Conservation (phyloP, 1,284 basidiomycete genomes). For the Waitea zeae region DNA sequence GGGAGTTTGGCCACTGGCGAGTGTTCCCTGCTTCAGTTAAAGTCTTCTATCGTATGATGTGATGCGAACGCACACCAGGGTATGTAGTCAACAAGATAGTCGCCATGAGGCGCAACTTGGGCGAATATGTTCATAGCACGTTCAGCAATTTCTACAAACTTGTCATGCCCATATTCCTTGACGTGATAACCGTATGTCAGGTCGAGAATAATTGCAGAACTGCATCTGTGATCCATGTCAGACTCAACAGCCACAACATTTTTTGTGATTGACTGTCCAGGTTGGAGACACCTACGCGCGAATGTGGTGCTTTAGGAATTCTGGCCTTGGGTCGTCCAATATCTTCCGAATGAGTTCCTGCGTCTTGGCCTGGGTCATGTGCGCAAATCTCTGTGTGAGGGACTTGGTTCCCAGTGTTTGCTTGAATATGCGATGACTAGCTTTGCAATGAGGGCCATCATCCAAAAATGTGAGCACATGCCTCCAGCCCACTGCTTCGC, state of each 20-base stretch:
- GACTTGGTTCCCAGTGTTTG: constrained; percentile 12
- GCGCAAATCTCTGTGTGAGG: constrained; percentile 11
- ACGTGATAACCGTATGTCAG: constrained; percentile 18
- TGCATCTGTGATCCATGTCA: not conserved
- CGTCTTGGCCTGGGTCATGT: constrained; percentile 11
- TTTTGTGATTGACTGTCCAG: not conserved
- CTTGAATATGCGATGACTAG: constrained; percentile 11
- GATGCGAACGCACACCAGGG: constrained; percentile 6
- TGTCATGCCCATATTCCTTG: constrained; percentile 13
- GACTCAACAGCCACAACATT: constrained; percentile 3
- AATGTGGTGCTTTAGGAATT: not conserved
- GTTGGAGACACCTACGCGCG: not conserved
- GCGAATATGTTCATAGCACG: constrained; percentile 12
- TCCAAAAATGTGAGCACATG: constrained; percentile 6
- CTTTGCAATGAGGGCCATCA: constrained; percentile 10
- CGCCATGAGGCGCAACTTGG: constrained; percentile 11
- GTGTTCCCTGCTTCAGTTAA: not conserved
- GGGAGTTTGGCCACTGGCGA: constrained; percentile 10
- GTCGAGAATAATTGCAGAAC: constrained; percentile 14
- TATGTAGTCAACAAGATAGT: constrained; percentile 15
- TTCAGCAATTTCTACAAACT: constrained; percentile 15
- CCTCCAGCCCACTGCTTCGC: constrained; percentile 12
- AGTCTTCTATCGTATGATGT: constrained; percentile 4
- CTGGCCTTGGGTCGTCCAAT: constrained; percentile 6
- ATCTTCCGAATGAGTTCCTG: constrained; percentile 10